A percentile compares a stretch with the other conserved stretches of the same genome.
phyloP scores from a whole-genome alignment of 192 early-diverging fungal species.

The Lunasporangiospora selenospora region DNA sequence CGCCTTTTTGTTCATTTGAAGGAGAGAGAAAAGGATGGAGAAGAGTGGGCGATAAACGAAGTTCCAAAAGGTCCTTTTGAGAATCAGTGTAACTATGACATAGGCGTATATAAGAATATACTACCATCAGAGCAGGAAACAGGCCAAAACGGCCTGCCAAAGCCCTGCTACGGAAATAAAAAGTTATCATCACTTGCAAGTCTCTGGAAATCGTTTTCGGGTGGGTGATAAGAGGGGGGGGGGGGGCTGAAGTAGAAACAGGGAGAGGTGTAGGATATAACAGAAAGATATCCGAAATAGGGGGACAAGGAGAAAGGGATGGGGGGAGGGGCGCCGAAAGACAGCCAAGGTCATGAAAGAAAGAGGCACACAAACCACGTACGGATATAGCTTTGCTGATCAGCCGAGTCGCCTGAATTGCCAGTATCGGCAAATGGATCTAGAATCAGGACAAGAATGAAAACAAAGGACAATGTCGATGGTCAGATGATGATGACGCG shows the following conservation, averaged over 20 bases:
- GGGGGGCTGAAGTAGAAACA: background rate
- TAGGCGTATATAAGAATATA: conserved; percentile 34
- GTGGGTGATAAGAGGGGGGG: no score
- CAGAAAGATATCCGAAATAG: background rate
- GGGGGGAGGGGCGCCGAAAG: background rate
- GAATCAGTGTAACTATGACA: conserved; percentile 48
- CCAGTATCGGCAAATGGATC: conserved; percentile 59
- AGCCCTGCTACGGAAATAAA: conserved; percentile 35
- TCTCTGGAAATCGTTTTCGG: no score
- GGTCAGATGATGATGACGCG: background rate
- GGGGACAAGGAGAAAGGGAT: background rate
- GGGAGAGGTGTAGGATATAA: background rate
- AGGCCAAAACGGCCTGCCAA: conserved; percentile 43
- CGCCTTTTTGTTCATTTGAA: background rate
- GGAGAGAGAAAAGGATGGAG: background rate
- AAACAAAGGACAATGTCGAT: background rate
- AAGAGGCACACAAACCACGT: conserved; percentile 11
- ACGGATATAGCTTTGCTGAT: conserved; percentile 56
- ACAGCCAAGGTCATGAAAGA: background rate
- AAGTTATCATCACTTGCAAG: conserved; percentile 45
- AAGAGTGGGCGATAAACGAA: background rate
- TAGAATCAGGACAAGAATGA: conserved; percentile 2
- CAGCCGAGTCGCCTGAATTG: conserved; percentile 46
- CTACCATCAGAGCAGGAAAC: conserved; percentile 40
- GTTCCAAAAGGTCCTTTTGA: no score